These are phyloP conservation scores for Globisporangium rhizosaccharum DNA, from an alignment of 352 stramenopile species.

Conservation along the genomic window DNA sequence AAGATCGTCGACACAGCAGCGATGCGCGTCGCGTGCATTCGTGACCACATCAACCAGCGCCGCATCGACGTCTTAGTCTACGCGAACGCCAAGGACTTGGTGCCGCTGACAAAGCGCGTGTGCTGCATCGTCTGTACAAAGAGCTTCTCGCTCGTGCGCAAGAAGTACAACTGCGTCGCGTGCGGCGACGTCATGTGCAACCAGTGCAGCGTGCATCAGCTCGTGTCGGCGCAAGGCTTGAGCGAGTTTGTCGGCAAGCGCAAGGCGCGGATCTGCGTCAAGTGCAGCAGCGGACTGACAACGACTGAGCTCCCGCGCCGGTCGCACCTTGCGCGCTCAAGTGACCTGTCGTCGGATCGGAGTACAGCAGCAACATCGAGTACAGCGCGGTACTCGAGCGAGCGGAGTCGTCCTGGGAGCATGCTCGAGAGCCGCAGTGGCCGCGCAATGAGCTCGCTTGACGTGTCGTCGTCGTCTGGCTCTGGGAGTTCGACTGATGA, in stretches of 20 bases:
- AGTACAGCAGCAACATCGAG: conserved; percentile 19
- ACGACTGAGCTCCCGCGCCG: conserved; percentile 48
- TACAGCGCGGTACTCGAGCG: conserved; percentile 8
- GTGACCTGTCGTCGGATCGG: conserved; percentile 18
- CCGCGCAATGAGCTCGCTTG: conserved; percentile 23
- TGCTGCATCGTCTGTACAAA: conserved; percentile 78
- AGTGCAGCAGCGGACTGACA: conserved; percentile 65
- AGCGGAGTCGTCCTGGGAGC: conserved; percentile 4
- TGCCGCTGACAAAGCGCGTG: conserved; percentile 65
- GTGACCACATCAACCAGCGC: conserved; percentile 72
- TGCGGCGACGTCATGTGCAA: conserved; percentile 82
- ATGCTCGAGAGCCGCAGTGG: conserved; percentile 15
- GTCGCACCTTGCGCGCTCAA: conserved; percentile 23
- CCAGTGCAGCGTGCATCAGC: conserved; percentile 71
- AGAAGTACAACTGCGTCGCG: conserved; percentile 81
- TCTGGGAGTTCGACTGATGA: conserved; percentile 24
- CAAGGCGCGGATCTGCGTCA: conserved; percentile 72
- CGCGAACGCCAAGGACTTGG: conserved; percentile 56
- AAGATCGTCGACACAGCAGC: conserved; percentile 78
- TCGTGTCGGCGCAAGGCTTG: conserved; percentile 53
- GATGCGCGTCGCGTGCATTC: conserved; percentile 68
- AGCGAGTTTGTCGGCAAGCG: conserved; percentile 47
- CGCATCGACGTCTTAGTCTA: conserved; percentile 70
- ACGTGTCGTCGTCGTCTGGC: conserved; percentile 12
- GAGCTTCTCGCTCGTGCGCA: conserved; percentile 79